These are phyloP conservation scores for Aurinia saxatilis DNA, from an alignment of 345 rosid genomes.

Conservation along the genomic window DNA sequence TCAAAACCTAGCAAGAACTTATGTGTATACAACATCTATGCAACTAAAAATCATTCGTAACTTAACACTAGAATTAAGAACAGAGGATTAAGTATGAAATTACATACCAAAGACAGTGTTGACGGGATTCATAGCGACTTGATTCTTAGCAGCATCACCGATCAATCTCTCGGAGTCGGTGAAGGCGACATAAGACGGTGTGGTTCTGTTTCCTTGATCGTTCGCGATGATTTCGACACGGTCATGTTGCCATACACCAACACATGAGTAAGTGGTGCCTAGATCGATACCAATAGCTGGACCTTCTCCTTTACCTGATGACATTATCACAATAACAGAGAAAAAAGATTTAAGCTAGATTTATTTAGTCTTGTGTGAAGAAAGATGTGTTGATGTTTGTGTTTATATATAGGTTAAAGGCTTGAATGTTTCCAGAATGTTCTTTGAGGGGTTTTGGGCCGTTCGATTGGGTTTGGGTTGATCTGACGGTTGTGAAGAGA, in stretches of 20 bases:
- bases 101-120: conserved; percentile 44
- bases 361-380: background rate
- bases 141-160: conserved; percentile 43
- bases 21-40: too few species aligned
- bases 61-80: background rate
- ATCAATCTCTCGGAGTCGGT: conserved; percentile 35
- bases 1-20: too few species aligned
- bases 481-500: background rate
- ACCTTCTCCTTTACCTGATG: conserved; percentile 20
- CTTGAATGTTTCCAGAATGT: background rate
- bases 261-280: conserved; percentile 32
- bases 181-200: conserved; percentile 34
- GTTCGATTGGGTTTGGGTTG: background rate
- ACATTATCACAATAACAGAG: background rate
- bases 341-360: background rate
- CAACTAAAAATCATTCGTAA: background rate
- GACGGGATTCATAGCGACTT: conserved; percentile 38
- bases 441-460: background rate
- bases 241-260: conserved; percentile 34
- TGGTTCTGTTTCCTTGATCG: conserved; percentile 32
- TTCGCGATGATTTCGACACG: conserved; percentile 34
- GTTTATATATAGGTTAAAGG: background rate
- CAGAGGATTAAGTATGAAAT: background rate
- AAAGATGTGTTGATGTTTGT: background rate
- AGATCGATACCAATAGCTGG: conserved; percentile 33